phyloP scores from a whole-genome alignment of 1,284 basidiomycete species.

The Taiwanofungus camphoratus region DNA sequence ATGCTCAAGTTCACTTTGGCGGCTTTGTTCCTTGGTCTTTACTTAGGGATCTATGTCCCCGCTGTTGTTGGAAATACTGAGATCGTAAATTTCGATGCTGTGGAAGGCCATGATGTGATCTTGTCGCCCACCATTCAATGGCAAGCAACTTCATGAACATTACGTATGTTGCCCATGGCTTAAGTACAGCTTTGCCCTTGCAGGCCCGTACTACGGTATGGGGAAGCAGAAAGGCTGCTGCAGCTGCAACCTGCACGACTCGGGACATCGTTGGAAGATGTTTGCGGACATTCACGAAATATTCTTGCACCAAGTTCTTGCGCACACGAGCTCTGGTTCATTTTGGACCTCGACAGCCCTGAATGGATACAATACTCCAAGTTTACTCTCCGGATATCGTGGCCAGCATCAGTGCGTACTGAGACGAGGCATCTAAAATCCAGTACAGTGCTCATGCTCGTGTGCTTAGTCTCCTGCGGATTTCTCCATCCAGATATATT shows the following conservation, averaged over 20 bases:
- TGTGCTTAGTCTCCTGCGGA: slow-evolving; percentile 26
- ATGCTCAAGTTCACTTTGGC: no score
- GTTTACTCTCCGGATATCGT: slow-evolving; percentile 60
- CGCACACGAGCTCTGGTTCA: slow-evolving; percentile 51
- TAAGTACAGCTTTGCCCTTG: not conserved
- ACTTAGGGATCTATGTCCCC: not conserved
- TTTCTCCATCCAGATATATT: slow-evolving; percentile 18
- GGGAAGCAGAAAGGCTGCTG: slow-evolving; percentile 28
- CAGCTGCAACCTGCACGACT: slow-evolving; percentile 39
- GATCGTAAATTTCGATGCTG: slow-evolving; percentile 51
- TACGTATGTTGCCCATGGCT: not conserved
- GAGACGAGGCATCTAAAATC: not conserved
- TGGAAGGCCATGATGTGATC: slow-evolving; percentile 18
- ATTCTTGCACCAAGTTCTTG: slow-evolving; percentile 25
- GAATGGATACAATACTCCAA: slow-evolving; percentile 40
- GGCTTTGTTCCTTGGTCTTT: no score
- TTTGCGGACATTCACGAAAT: slow-evolving; percentile 13
- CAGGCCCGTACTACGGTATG: slow-evolving; percentile 29
- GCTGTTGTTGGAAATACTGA: slow-evolving; percentile 45
- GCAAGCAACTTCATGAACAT: slow-evolving; percentile 25
- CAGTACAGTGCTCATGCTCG: not conserved
- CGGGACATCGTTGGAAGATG: slow-evolving; percentile 28
- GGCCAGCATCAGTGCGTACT: slow-evolving; percentile 56
- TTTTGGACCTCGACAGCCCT: slow-evolving; percentile 43
- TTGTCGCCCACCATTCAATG: slow-evolving; percentile 28